Conservation (phyloP, 805 yeast species). For the Candida sakaeoensis region DNA sequence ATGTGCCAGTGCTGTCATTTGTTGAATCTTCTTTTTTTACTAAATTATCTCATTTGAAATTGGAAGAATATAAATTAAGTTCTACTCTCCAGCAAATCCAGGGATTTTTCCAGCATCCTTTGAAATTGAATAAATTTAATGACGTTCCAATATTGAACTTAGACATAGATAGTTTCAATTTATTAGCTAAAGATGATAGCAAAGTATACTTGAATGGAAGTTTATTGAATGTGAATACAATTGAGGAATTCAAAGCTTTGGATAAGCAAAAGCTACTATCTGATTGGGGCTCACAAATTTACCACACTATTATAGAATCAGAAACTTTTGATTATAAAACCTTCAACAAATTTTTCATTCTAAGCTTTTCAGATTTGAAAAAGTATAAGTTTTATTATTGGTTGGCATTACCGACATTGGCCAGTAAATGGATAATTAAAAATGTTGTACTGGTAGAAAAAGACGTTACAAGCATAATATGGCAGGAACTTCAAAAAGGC, state of each 20-base stretch:
- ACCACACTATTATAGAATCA: constrained; percentile 29
- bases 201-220: constrained; percentile 29
- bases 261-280: constrained; percentile 62
- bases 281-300: constrained; percentile 28
- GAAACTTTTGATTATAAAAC: constrained; percentile 21
- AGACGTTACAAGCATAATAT: background rate
- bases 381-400: constrained; percentile 86
- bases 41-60: constrained; percentile 64
- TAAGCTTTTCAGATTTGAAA: constrained; percentile 85
- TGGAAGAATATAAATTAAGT: constrained; percentile 68
- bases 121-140: constrained; percentile 31
- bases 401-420: constrained; percentile 74
- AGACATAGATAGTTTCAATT: constrained; percentile 30
- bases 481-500: background rate
- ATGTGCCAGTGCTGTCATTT: constrained; percentile 58
- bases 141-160: constrained; percentile 32
- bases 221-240: constrained; percentile 66
- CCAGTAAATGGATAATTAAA: constrained; percentile 44
- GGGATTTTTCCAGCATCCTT: constrained; percentile 41
- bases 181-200: constrained; percentile 7
- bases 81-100: constrained; percentile 38
- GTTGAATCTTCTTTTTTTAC: constrained; percentile 87
- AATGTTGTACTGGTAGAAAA: constrained; percentile 6
- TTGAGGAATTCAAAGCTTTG: constrained; percentile 74
- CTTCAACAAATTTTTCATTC: constrained; percentile 32